phyloP scores from a whole-genome alignment of 2,329 filamentous ascomycete genomes.

The Leptographium lundbergii region DNA sequence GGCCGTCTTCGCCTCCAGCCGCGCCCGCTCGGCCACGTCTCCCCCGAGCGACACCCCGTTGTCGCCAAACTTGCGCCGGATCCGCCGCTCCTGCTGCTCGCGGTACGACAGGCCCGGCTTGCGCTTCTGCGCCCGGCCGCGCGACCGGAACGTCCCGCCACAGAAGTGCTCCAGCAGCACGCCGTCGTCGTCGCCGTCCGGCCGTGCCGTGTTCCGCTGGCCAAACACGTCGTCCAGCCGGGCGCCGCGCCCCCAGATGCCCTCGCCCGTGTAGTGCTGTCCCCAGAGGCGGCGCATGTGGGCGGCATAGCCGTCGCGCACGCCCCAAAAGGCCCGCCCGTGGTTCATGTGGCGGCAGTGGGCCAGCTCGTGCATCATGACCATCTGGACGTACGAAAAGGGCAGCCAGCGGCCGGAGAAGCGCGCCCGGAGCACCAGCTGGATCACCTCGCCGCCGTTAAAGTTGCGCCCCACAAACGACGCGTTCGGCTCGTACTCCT shows the following conservation, averaged over 20 bases:
- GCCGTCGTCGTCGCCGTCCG: conserved; percentile 25
- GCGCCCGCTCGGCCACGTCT: conserved; percentile 51
- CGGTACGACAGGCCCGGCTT: conserved; percentile 48
- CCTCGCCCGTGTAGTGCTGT: conserved; percentile 64
- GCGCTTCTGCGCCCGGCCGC: conserved; percentile 24
- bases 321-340: conserved; percentile 65
- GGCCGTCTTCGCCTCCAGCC: conserved; percentile 38
- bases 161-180: conserved; percentile 59
- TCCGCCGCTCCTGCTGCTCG: conserved; percentile 59
- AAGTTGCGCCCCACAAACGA: conserved; percentile 86
- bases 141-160: conserved; percentile 63
- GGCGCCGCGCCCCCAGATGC: conserved; percentile 66
- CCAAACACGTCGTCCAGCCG: conserved; percentile 35
- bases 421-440: conserved; percentile 64
- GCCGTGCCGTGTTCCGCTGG: conserved; percentile 36
- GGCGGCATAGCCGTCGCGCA: conserved; percentile 59
- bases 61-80: conserved; percentile 63
- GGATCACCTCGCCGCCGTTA: conserved; percentile 77
- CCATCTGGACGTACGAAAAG: conserved; percentile 78
- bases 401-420: conserved; percentile 59
- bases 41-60: conserved; percentile 58
- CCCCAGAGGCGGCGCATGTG: conserved; percentile 61
- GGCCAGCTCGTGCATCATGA: conserved; percentile 88
- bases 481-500: conserved; percentile 68
- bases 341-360: conserved; percentile 93